Base-by-base conservation (phyloP, 169 alveolate genomes). In the Plasmodium fragile region DNA sequence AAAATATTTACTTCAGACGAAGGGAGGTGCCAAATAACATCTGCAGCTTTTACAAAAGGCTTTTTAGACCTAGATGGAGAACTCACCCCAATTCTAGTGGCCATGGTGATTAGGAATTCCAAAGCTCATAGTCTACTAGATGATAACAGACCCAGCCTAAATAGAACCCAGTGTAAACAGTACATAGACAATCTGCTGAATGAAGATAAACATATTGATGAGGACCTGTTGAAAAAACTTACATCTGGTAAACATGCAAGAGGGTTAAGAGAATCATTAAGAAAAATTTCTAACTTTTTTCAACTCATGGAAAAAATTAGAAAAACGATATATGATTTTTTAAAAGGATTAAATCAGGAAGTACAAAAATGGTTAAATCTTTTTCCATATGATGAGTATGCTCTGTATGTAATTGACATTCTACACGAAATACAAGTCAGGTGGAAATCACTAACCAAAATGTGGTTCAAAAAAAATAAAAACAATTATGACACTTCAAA, bases 41-140 rank as follows among this genome's bases (percentile, higher is more conserved):
- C 99, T 4, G 99, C 99, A 2, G 99, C 99, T 16, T 99, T 99
- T 95, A 97, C 99, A 39, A 98, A 99, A 95, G 99, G 99, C 8
- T 97, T 99, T 45, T 94, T 99, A 36, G 99, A 98, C 92, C 96
- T 99, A 18, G 99, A 99, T 92, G 99, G 99, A 1, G 99, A 98
- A 18, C 95, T 98, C 69, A 98, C 99, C 1, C 99, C 99, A 18
- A 98, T 99, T 3, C 96, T 99, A 83, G 99, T 98, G 16, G 98
- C 99, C 16, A 96, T 99, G 98, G 99, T 98, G 13, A 94, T 95
- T 41, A 92, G 98, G 25, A 95, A 96, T 85, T 94, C 96, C 36
- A 93, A 94, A 80, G 97, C 98, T 3, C 96, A 96, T 79, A 75
- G 81, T 49, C 34, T 96, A n/a, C 82, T 96, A 36, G 96, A 96